Conservation (phyloP, 2,329 filamentous ascomycete species). For the Ophiostoma tasmaniense region DNA sequence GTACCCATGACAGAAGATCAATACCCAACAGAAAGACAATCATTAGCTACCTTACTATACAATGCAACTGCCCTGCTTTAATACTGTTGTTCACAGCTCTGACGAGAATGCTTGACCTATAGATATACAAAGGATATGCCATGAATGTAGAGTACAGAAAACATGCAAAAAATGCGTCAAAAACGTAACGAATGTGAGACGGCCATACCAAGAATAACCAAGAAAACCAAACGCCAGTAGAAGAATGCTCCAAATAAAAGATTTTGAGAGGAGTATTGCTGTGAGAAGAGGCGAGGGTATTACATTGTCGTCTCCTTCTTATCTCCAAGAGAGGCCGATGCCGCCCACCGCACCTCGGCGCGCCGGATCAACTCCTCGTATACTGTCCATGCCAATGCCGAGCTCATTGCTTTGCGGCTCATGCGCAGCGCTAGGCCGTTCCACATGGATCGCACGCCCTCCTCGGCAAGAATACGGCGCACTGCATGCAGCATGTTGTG, state of each 20-base stretch:
- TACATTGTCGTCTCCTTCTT: slow-evolving; percentile 4
- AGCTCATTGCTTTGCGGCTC: slow-evolving; percentile 83
- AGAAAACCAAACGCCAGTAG: neutral
- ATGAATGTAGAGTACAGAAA: neutral
- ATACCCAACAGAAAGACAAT: neutral
- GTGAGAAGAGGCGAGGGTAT: neutral
- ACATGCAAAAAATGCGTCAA: neutral
- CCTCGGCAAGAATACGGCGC: slow-evolving; percentile 69
- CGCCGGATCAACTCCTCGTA: slow-evolving; percentile 87
- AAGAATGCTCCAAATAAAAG: neutral
- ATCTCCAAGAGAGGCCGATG: neutral
- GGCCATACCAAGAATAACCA: neutral
- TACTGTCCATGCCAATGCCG: slow-evolving; percentile 91
- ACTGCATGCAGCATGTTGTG: slow-evolving; percentile 72
- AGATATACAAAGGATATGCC: neutral
- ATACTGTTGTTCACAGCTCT: neutral
- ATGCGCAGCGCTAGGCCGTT: slow-evolving; percentile 81
- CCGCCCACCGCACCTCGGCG: slow-evolving; percentile 38
- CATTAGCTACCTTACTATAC: neutral
- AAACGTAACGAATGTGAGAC: neutral
- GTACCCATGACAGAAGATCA: neutral
- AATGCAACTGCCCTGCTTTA: neutral
- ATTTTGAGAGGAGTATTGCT: neutral
- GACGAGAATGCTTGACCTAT: neutral
- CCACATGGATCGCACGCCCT: slow-evolving; percentile 72